These are phyloP conservation scores for Lantana camara DNA, from an alignment of 257 asterid species.

Conservation along the genomic window DNA sequence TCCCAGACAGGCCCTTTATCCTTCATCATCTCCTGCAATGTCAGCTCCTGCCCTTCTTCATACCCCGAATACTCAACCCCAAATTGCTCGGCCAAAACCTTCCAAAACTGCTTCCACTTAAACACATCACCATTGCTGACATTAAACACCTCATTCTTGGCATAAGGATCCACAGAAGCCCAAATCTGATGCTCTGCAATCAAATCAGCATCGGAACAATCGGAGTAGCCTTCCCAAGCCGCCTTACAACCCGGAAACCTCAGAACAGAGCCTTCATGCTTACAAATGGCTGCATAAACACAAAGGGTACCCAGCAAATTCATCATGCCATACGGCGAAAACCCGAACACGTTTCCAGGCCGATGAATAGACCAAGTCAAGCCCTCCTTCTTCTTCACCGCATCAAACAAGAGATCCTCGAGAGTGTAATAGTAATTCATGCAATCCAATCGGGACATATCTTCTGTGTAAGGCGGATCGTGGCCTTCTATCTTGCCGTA, in stretches of 20 bases:
- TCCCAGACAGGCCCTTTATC: slow-evolving; percentile 33
- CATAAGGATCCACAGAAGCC: slow-evolving; percentile 35
- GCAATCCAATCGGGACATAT: slow-evolving; percentile 26
- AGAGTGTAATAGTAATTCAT: slow-evolving; percentile 27
- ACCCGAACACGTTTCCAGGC: slow-evolving; percentile 34
- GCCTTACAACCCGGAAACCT: slow-evolving; percentile 39
- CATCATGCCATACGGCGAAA: slow-evolving; percentile 36
- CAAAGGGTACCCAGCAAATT: slow-evolving; percentile 30
- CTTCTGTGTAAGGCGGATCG: slow-evolving; percentile 38
- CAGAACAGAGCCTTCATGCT: slow-evolving; percentile 34
- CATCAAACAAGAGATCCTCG: slow-evolving; percentile 40
- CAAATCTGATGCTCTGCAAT: slow-evolving; percentile 41
- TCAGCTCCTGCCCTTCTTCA: slow-evolving; percentile 25
- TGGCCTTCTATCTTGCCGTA: slow-evolving; percentile 20
- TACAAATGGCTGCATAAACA: slow-evolving; percentile 40
- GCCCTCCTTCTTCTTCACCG: slow-evolving; percentile 36
- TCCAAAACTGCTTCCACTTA: slow-evolving; percentile 35
- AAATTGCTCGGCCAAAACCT: slow-evolving; percentile 31
- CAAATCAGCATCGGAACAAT: slow-evolving; percentile 43
- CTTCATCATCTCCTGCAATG: slow-evolving; percentile 31
- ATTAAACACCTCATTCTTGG: slow-evolving; percentile 40
- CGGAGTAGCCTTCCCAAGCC: slow-evolving; percentile 34
- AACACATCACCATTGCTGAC: slow-evolving; percentile 43
- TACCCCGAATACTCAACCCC: slow-evolving; percentile 22
- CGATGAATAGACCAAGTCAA: slow-evolving; percentile 42